A percentile compares a stretch with the other conserved stretches of the same genome.
Evolutionary conservation across 2,329 filamentous ascomycete species (phyloP).

Genomic region (Dissoconium aciculare): DNA sequence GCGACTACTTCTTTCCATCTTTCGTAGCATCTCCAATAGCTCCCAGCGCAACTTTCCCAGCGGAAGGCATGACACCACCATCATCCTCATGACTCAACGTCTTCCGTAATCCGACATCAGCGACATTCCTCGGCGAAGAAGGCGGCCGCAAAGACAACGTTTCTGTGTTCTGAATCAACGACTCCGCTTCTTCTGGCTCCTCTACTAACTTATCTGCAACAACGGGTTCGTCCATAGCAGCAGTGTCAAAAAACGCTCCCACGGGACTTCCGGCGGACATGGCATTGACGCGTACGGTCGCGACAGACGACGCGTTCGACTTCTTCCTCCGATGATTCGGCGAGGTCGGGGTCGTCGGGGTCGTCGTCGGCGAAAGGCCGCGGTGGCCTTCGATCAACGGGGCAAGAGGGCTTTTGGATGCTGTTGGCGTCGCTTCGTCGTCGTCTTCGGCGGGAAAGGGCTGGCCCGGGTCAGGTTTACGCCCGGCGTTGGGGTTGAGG

Average conservation of each 20-base stretch:
- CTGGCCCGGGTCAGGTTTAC: slow-evolving; percentile 14
- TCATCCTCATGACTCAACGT: too few relatives aligned
- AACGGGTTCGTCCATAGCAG: slow-evolving; percentile 9
- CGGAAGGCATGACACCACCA: too few relatives aligned
- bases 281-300: slow-evolving; percentile 5
- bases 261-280: slow-evolving; percentile 5
- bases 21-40: too few relatives aligned
- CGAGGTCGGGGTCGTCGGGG: slow-evolving; percentile 8
- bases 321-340: slow-evolving; percentile 5
- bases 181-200: slow-evolving; percentile 16
- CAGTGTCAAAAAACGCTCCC: slow-evolving; percentile 11
- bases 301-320: slow-evolving; percentile 5
- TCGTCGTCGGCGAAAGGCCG: slow-evolving; percentile 22
- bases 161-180: too few relatives aligned
- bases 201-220: slow-evolving; percentile 12
- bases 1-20: too few relatives aligned
- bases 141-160: too few relatives aligned
- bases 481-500: slow-evolving; percentile 16
- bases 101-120: too few relatives aligned
- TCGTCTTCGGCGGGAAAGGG: slow-evolving; percentile 4
- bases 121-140: too few relatives aligned
- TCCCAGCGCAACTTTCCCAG: too few relatives aligned
- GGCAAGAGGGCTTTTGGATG: slow-evolving; percentile 2
- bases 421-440: slow-evolving; percentile 2
- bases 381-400: slow-evolving; percentile 24